A percentile compares a stretch with the other conserved stretches of the same genome.
Conservation (phyloP, 768 basidiomycete species). For the Astraeus odoratus region DNA sequence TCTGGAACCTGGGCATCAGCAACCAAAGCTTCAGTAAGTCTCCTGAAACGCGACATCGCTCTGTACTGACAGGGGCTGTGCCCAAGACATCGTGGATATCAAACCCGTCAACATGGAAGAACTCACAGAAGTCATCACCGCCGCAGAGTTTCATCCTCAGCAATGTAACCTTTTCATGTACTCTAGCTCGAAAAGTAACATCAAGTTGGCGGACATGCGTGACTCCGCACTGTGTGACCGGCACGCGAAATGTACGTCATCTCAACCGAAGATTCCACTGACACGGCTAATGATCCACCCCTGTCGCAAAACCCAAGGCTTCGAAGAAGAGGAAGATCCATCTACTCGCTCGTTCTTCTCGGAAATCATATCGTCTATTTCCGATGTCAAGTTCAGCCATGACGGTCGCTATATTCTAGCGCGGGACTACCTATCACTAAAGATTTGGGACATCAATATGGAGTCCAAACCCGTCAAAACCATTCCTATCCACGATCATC, state of each 20-base stretch:
- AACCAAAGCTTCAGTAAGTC: slow-evolving; percentile 97
- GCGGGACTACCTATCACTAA: slow-evolving; percentile 93
- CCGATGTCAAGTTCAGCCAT: slow-evolving; percentile 97
- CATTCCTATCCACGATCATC: slow-evolving; percentile 97
- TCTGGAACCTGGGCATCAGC: slow-evolving; percentile 98
- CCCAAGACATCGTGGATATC: slow-evolving; percentile 97
- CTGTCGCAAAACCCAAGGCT: slow-evolving; percentile 49
- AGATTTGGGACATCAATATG: slow-evolving; percentile 99
- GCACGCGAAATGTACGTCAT: slow-evolving; percentile 84
- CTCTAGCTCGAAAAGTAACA: slow-evolving; percentile 98
- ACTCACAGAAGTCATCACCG: slow-evolving; percentile 99
- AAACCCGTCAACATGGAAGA: slow-evolving; percentile 99
- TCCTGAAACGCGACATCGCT: not conserved
- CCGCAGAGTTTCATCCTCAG: slow-evolving; percentile 95
- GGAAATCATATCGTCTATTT: slow-evolving; percentile 99
- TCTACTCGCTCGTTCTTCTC: slow-evolving; percentile 98
- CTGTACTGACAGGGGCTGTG: slow-evolving; percentile 2
- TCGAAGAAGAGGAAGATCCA: slow-evolving; percentile 98
- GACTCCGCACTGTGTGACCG: slow-evolving; percentile 95
- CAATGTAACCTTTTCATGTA: slow-evolving; percentile 99
- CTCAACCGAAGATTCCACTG: not conserved
- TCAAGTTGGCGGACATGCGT: slow-evolving; percentile 99
- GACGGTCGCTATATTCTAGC: slow-evolving; percentile 97
- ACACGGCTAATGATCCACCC: slow-evolving; percentile 10
- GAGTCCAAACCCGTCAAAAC: slow-evolving; percentile 94